Evolutionary conservation across 495 filamentous ascomycete genomes (phyloP).

Genomic region (Penicillium lagena): DNA sequence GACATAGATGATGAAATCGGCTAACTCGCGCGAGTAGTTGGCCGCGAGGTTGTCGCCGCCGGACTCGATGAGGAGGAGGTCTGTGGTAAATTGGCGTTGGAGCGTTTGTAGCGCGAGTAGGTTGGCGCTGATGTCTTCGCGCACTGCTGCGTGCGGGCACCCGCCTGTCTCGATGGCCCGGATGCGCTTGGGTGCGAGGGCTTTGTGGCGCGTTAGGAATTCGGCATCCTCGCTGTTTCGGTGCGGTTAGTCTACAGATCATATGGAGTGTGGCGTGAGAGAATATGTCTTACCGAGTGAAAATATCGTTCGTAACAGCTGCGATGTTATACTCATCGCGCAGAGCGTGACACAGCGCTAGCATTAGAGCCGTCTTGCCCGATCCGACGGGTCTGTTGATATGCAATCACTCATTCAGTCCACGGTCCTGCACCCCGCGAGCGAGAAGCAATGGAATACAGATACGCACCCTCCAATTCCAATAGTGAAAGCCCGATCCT

Average conservation of each 20-base stretch:
- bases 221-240: slow-evolving; percentile 79
- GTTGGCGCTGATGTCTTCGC: slow-evolving; percentile 93
- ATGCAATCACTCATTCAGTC: too few species aligned
- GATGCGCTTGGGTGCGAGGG: slow-evolving; percentile 77
- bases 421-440: too few species aligned
- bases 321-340: slow-evolving; percentile 76
- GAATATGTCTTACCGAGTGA: slow-evolving; percentile 55
- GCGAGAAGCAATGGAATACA: too few species aligned
- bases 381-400: slow-evolving; percentile 80
- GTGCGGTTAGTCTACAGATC: not conserved
- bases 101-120: slow-evolving; percentile 85
- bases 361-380: slow-evolving; percentile 95
- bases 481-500: slow-evolving; percentile 86
- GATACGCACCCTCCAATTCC: slow-evolving; percentile 85
- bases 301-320: slow-evolving; percentile 98
- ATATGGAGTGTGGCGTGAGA: not conserved
- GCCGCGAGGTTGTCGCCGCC: slow-evolving; percentile 96
- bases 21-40: slow-evolving; percentile 89
- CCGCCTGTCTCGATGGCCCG: slow-evolving; percentile 96
- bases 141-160: slow-evolving; percentile 94
- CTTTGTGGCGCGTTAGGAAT: slow-evolving; percentile 81
- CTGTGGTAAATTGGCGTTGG: slow-evolving; percentile 63
- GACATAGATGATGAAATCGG: slow-evolving; percentile 97
- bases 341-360: slow-evolving; percentile 75
- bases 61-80: slow-evolving; percentile 84